phyloP scores from a whole-genome alignment of 352 stramenopile species.

The Pythium brachiatum region DNA sequence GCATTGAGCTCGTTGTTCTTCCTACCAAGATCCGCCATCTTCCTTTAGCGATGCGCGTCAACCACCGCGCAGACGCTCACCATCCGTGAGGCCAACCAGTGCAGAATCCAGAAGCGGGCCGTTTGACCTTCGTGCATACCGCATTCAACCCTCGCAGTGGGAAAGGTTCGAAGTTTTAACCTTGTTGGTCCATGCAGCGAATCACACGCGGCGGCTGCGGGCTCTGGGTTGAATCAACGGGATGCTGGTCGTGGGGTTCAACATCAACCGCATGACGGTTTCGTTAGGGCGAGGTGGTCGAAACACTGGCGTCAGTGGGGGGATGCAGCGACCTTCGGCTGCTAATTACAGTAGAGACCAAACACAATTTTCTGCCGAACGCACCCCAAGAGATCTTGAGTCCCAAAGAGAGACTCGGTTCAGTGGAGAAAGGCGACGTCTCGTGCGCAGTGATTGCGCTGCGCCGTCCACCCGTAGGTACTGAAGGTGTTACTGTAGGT shows the following conservation, averaged over 20 bases:
- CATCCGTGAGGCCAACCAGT: too few species aligned
- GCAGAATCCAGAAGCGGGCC: neutral
- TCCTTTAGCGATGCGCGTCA: neutral
- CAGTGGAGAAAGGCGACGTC: neutral
- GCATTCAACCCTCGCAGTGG: neutral
- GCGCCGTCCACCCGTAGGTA: too few species aligned
- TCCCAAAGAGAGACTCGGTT: too few species aligned
- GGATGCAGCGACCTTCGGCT: too few species aligned
- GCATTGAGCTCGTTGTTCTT: too few species aligned
- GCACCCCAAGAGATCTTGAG: too few species aligned
- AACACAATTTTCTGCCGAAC: too few species aligned
- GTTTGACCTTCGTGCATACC: conserved; percentile 4
- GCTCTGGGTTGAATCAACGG: conserved; percentile 1
- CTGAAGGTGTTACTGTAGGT: too few species aligned
- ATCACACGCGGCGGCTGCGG: neutral
- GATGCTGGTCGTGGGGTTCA: neutral
- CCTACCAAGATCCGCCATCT: neutral
- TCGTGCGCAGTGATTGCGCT: too few species aligned
- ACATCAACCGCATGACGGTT: neutral
- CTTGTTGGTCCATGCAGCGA: neutral
- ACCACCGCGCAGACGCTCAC: neutral
- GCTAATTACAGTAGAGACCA: too few species aligned
- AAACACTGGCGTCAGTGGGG: neutral
- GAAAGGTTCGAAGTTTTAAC: conserved; percentile 9
- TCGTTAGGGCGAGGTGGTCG: neutral